phyloP scores from a whole-genome alignment of 768 basidiomycete genomes.

The Phanerodontia chrysosporium region DNA sequence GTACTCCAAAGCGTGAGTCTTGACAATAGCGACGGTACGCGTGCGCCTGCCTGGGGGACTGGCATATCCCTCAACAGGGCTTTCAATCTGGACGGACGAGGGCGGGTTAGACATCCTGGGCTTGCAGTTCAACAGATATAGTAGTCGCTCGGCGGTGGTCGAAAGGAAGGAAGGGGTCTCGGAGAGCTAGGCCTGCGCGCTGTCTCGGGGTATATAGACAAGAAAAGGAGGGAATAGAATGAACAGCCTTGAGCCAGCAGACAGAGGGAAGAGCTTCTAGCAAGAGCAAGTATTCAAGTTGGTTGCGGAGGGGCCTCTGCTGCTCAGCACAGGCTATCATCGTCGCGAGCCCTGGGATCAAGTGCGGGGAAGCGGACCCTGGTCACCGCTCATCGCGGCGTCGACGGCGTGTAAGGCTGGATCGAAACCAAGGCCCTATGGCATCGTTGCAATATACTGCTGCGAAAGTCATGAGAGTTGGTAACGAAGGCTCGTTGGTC shows the following conservation, averaged over 20 bases:
- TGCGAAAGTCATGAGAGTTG: too few relatives aligned
- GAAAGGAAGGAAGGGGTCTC: neutral
- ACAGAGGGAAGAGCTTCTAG: slow-evolving; percentile 3
- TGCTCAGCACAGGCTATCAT: neutral
- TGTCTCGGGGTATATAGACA: neutral
- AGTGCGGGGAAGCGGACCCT: neutral
- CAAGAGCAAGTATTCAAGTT: slow-evolving; percentile 8
- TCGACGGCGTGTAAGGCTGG: too few relatives aligned
- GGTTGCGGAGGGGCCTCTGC: neutral
- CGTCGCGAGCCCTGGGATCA: neutral
- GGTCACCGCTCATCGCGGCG: neutral
- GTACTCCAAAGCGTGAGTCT: slow-evolving; percentile 67
- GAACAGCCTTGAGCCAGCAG: slow-evolving; percentile 5
- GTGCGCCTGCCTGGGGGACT: slow-evolving; percentile 21
- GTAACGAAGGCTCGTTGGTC: neutral
- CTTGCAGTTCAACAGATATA: neutral
- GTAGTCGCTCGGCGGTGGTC: neutral
- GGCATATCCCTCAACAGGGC: neutral
- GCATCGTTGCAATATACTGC: too few relatives aligned
- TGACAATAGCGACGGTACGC: slow-evolving; percentile 84
- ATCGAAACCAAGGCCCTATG: too few relatives aligned
- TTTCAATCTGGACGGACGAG: neutral
- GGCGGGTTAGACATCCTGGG: neutral
- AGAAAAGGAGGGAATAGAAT: neutral
- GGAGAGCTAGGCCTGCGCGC: neutral